Base-by-base conservation (phyloP, 192 early-diverging fungal species). In the Coemansia umbellata region DNA sequence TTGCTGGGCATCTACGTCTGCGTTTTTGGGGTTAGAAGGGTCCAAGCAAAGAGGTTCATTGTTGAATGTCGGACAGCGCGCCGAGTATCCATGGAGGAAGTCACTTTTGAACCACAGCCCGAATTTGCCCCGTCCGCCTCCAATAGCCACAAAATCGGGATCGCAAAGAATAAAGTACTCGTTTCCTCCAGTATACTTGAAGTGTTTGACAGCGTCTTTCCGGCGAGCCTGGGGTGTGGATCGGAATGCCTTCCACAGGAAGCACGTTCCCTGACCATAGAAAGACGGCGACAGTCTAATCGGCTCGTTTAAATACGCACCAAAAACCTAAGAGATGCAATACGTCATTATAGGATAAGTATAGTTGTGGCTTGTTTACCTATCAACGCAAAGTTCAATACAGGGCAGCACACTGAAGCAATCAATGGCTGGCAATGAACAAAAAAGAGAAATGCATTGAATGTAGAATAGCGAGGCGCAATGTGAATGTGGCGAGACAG, bases 191-290 rank as follows among this genome's bases (percentile, higher is more conserved):
- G 86, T 81, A 73, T 86, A 89, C 30, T 78, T 78, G 69, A 84
- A 92, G 31, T 75, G 72, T 47, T 81, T 77, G 14, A 85, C 67
- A 31, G 75, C 64, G 49, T 72, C 75, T 37, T 68, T 72, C 47
- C 50, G 58, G 33, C 69, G 75, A 15, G 64, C 67, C 49, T 77
- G 33, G 15, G 60, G 74, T 23, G 23, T 74, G 31, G 69, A 73
- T 57, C 49, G 37, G 53, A 50, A 69, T 31, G 65, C 60, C 61
- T 84, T 85, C 88, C 87, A 91, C 53, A 90, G 57, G 31, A 91
- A 90, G 47, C 88, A 87, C 78, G 87, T 86, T 28, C 90, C 88
- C n/a, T 86, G 85, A 17, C 90, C 90, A 36, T 92, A 92, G 58
- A 86, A 92, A 33, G 80, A 71, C 15, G 84, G 62, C 14, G 73